phyloP scores from a whole-genome alignment of 495 filamentous ascomycete genomes.

The Penicillium odoratum region DNA sequence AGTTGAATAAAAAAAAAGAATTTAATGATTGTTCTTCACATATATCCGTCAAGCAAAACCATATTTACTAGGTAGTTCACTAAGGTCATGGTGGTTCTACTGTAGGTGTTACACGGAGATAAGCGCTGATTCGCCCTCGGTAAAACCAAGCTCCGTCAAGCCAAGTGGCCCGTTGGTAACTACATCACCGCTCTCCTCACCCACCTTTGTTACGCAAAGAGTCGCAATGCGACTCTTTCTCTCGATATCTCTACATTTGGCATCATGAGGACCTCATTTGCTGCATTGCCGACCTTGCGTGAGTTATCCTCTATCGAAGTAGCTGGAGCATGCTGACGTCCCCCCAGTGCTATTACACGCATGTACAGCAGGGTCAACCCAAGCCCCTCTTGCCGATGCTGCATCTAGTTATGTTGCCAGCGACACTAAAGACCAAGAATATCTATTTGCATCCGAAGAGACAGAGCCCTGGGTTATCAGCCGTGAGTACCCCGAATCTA shows the following conservation, averaged over 20 bases:
- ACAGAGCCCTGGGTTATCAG: slow-evolving; percentile 28
- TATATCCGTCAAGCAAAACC: no score
- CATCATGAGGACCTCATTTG: slow-evolving; percentile 45
- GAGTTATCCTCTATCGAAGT: slow-evolving; percentile 17
- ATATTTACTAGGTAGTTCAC: no score
- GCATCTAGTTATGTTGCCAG: slow-evolving; percentile 18
- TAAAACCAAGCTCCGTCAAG: slow-evolving; percentile 46
- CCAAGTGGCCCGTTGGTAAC: slow-evolving; percentile 44
- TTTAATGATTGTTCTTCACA: slow-evolving; percentile 25
- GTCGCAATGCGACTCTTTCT: slow-evolving; percentile 46
- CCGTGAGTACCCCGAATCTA: slow-evolving; percentile 27
- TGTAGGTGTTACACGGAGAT: neutral
- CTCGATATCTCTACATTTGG: slow-evolving; percentile 20
- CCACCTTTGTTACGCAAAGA: slow-evolving; percentile 5
- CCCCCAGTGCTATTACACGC: slow-evolving; percentile 38
- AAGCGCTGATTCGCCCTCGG: slow-evolving; percentile 32
- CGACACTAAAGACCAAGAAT: slow-evolving; percentile 19
- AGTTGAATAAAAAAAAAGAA: slow-evolving; percentile 29
- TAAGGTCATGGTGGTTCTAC: neutral
- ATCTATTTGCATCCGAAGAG: slow-evolving; percentile 19
- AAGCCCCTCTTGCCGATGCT: slow-evolving; percentile 22
- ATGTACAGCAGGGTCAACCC: slow-evolving; percentile 32
- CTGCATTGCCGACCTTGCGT: slow-evolving; percentile 45
- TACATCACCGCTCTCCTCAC: slow-evolving; percentile 22
- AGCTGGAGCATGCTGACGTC: slow-evolving; percentile 25